These are phyloP conservation scores for Pelargonium nanum DNA, from an alignment of 345 rosid species.

Conservation along the genomic window DNA sequence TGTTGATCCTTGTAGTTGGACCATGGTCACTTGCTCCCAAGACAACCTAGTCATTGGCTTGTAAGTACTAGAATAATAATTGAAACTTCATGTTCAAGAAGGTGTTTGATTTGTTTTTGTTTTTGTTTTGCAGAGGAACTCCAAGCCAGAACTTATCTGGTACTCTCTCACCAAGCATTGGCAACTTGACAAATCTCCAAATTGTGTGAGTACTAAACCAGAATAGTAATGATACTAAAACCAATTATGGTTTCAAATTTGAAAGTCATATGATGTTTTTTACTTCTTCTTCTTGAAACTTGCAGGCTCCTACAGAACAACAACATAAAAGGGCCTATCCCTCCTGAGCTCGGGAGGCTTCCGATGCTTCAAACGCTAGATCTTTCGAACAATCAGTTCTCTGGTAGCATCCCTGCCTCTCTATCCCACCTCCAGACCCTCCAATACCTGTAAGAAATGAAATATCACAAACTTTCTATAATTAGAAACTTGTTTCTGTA, in stretches of 20 bases:
- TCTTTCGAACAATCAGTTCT: conserved; percentile 65
- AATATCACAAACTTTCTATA: neutral
- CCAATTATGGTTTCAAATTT: neutral
- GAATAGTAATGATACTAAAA: too few species aligned
- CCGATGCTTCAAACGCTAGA: conserved; percentile 68
- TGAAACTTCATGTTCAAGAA: neutral
- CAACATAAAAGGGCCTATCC: conserved; percentile 63
- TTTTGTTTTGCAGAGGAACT: conserved; percentile 50
- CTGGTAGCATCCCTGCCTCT: conserved; percentile 52
- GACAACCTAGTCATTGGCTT: conserved; percentile 59
- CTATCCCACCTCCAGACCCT: conserved; percentile 45
- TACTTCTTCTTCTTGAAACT: too few species aligned
- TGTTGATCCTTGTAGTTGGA: conserved; percentile 94
- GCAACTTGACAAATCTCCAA: conserved; percentile 76
- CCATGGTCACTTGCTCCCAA: conserved; percentile 55
- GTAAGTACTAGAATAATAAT: conserved; percentile 32
- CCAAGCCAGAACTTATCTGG: conserved; percentile 84
- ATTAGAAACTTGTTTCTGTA: neutral
- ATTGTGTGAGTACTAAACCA: conserved; percentile 42
- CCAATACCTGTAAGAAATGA: conserved; percentile 63
- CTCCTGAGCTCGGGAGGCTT: conserved; percentile 64
- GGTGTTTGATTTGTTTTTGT: neutral
- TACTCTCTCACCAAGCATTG: conserved; percentile 53
- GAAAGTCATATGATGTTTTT: neutral
- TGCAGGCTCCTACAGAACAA: conserved; percentile 73